These are phyloP conservation scores for Bretschneidera sinensis DNA, from an alignment of 345 rosid genomes.

Conservation along the genomic window DNA sequence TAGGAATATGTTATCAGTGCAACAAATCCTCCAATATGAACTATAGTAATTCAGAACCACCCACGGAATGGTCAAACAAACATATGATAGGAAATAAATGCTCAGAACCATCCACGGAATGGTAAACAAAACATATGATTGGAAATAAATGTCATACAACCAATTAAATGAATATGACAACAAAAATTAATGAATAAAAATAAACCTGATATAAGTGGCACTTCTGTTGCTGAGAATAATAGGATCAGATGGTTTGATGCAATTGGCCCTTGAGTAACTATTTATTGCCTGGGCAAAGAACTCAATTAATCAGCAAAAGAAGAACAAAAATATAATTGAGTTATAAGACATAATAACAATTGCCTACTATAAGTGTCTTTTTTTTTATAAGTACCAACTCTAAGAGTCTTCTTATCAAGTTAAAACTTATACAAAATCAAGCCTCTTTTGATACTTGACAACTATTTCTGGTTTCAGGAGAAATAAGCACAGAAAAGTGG, in stretches of 20 bases:
- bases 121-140: constrained; percentile 6
- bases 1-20: constrained; percentile 18
- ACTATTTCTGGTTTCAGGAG: not conserved
- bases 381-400: no score
- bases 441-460: not conserved
- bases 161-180: not conserved
- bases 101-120: not conserved
- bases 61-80: constrained; percentile 6
- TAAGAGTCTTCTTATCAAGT: no score
- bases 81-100: constrained; percentile 1
- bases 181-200: constrained; percentile 2
- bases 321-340: not conserved
- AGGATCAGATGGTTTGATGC: constrained; percentile 65
- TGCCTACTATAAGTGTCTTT: not conserved
- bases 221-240: constrained; percentile 76
- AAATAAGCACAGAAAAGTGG: not conserved
- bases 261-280: constrained; percentile 71
- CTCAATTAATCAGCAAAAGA: constrained; percentile 10
- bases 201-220: constrained; percentile 76
- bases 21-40: constrained; percentile 13
- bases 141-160: constrained; percentile 1
- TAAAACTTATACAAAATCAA: no score
- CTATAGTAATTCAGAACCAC: constrained; percentile 2
- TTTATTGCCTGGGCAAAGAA: constrained; percentile 54
- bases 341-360: not conserved